A percentile compares a stretch with the other conserved stretches of the same genome.
Conservation (phyloP, 1,284 basidiomycete species). For the Stygiomarasmius scandens region DNA sequence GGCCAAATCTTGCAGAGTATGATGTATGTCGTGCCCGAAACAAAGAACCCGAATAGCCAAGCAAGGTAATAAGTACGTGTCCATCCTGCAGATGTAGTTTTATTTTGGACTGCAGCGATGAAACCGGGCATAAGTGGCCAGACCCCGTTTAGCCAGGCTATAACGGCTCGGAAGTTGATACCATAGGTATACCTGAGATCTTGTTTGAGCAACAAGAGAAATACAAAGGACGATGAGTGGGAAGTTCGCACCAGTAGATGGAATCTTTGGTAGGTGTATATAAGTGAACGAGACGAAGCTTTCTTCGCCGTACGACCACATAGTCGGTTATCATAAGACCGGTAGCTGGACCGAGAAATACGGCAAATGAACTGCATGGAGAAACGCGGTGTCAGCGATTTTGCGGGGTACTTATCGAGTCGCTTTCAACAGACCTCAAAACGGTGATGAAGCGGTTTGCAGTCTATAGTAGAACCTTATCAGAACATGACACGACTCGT, state of each 20-base stretch:
- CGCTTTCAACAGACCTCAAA: neutral
- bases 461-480: neutral
- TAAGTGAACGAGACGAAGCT: neutral
- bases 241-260: slow-evolving; percentile 4
- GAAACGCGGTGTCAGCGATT: neutral
- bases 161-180: slow-evolving; percentile 3
- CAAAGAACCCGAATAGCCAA: slow-evolving; percentile 4
- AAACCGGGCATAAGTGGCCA: slow-evolving; percentile 9
- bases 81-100: neutral
- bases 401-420: neutral
- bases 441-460: slow-evolving; percentile 5
- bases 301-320: neutral
- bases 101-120: slow-evolving; percentile 1
- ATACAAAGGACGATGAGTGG: neutral
- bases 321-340: slow-evolving; percentile 7
- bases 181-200: slow-evolving; percentile 5
- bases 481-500: neutral
- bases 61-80: neutral
- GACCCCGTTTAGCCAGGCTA: slow-evolving; percentile 7
- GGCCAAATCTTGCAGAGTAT: slow-evolving; percentile 8
- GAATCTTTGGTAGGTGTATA: slow-evolving; percentile 2
- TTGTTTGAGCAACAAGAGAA: neutral
- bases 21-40: neutral
- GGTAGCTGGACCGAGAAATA: slow-evolving; percentile 8
- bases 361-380: neutral